Evolutionary conservation across 306 rosid species (phyloP), one percentile per base, ranked within the genome.

Genomic region (Sindora glabra): DNA sequence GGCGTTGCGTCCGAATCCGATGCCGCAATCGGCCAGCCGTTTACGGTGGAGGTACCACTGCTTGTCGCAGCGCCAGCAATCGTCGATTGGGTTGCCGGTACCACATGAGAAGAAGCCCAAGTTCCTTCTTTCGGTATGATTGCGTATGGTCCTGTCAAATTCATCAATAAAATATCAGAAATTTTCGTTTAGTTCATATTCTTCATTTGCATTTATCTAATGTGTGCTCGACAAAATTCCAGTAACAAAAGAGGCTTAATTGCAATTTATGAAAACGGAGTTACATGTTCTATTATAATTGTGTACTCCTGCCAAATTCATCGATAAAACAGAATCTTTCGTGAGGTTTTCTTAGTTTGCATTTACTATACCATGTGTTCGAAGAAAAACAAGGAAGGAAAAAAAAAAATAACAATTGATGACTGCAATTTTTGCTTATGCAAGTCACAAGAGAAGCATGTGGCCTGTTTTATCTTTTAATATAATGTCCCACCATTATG

Each of bases 31-130:
- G 6, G 99, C 95, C 0, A 92, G 61, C 23, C 56, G 74, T 69
- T 89, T 92, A 18, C 97, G 86, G 52, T 72, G 78, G 14, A 55
- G 56, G 52, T 84, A 71, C 99, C 99, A 92, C 0, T 68, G 75
- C 6, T 47, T 55, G 79, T 92, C 99, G 56, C 99, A 92, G 5
- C 97, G 91, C 99, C 99, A 92, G 59, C 99, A 92, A 59, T 92
- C 99, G 51, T 92, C 99, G 5, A 92, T 82, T 15, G 99, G 95
- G 22, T 92, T 92, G 9, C 99, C 99, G 2, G 85, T 83, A 33
- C 76, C 89, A 6, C 98, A 92, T n/a, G 98, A 72, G 80, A 92
- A 88, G 52, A 45, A 92, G 13, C 82, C 86, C 77, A 92, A 74
- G 4, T 75, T 84, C 75, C 99, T 82, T 37, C 97, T 73, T 23